phyloP scores from a whole-genome alignment of 225 moss, liverwort and hornwort species.

The Takakia lepidozioides region DNA sequence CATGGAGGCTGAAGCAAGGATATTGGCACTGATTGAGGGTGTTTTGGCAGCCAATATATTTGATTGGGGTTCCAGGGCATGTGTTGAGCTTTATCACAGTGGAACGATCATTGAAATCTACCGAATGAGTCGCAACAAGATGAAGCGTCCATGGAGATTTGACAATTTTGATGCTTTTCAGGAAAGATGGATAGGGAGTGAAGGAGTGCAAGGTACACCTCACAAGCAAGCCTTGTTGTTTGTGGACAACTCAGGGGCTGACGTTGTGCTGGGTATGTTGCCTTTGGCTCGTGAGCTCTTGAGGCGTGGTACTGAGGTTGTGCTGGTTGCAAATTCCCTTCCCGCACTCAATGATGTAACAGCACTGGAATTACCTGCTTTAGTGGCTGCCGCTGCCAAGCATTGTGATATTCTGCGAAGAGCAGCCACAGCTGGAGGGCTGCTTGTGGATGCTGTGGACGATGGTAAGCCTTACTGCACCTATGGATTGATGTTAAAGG shows the following conservation, averaged over 20 bases:
- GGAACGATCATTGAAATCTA: conserved; percentile 99
- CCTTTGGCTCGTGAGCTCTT: conserved; percentile 87
- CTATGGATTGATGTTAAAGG: no score
- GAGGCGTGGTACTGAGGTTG: conserved; percentile 90
- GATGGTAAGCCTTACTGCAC: conserved; percentile 28
- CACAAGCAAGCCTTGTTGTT: conserved; percentile 88
- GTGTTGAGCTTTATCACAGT: conserved; percentile 86
- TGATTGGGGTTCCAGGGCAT: conserved; percentile 99
- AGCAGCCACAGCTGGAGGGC: conserved; percentile 84
- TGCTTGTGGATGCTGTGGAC: conserved; percentile 67
- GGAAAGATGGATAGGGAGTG: conserved; percentile 58
- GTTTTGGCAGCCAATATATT: conserved; percentile 94
- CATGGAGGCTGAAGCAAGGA: conserved; percentile 56
- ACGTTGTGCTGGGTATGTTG: conserved; percentile 89
- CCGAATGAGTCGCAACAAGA: conserved; percentile 93
- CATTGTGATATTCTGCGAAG: conserved; percentile 83
- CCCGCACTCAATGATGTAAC: conserved; percentile 97
- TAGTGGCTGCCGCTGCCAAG: conserved; percentile 92
- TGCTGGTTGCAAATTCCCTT: conserved; percentile 88
- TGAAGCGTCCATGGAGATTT: conserved; percentile 94
- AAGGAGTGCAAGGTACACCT: conserved; percentile 13
- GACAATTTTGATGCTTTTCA: conserved; percentile 73
- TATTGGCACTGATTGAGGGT: conserved; percentile 83
- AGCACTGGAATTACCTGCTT: conserved; percentile 72
- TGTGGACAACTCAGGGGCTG: conserved; percentile 96